These are phyloP conservation scores for Dryas integrifolia DNA, from an alignment of 331 rosid species.

Conservation along the genomic window DNA sequence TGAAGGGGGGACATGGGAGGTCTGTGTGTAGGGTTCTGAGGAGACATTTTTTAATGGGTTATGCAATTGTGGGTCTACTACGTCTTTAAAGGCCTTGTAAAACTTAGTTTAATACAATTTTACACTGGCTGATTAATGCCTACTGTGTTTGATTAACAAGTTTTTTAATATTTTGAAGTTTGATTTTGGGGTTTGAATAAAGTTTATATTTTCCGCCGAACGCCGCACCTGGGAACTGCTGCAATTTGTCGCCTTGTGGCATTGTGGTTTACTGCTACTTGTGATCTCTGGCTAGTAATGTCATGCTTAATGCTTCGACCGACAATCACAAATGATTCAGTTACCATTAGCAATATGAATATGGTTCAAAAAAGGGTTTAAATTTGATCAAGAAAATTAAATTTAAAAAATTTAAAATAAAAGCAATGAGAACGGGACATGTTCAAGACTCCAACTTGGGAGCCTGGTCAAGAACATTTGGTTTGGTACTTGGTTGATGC, in stretches of 20 bases:
- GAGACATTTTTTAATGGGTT: slow-evolving; percentile 62
- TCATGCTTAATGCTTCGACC: slow-evolving; percentile 31
- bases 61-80: slow-evolving; percentile 29
- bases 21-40: slow-evolving; percentile 51
- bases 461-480: slow-evolving; percentile 12
- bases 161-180: slow-evolving; percentile 4
- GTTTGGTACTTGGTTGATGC: background rate
- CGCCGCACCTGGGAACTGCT: slow-evolving; percentile 91
- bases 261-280: slow-evolving; percentile 16
- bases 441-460: background rate
- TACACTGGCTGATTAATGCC: slow-evolving; percentile 11
- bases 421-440: background rate
- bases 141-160: background rate
- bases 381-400: too few species aligned
- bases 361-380: background rate
- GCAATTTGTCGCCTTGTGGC: slow-evolving; percentile 51
- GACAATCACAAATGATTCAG: slow-evolving; percentile 30
- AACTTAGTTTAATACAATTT: background rate
- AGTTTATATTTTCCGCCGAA: slow-evolving; percentile 65
- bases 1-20: slow-evolving; percentile 56
- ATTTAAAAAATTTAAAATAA: too few species aligned
- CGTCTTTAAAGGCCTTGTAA: slow-evolving; percentile 27
- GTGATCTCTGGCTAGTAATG: slow-evolving; percentile 28
- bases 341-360: slow-evolving; percentile 7
- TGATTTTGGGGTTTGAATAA: slow-evolving; percentile 29